Evolutionary conservation across 306 rosid genomes (phyloP), one percentile per base, ranked within the genome.

Genomic region (Sesbania bispinosa): DNA sequence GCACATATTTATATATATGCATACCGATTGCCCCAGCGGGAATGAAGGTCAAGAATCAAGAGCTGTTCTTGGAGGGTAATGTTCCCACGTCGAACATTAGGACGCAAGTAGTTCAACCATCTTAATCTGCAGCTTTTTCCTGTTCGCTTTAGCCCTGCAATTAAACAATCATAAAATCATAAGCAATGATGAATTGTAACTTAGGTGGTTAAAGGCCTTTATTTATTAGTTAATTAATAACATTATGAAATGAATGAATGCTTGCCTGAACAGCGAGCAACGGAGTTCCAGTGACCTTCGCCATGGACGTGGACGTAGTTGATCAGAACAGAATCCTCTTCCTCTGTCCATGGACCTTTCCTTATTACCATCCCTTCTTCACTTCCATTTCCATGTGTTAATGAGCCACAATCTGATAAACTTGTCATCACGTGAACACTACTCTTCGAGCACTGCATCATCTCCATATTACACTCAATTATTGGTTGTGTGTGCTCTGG

Each of bases 61-160:
- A 90, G 85, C 47, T 90, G 93, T 65, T 90, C 96, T 51, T 88
- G 85, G 36, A 88, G 91, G 21, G 81, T 86, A 65, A 88, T 79
- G 57, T 86, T 88, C 29, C 91, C 96, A 7, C 87, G 96, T 33
- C 86, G 69, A 45, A 90, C 86, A 62, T 80, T 79, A 0, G 96
- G 96, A 7, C 88, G 91, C 75, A 86, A 79, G 62, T 90, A 90
- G 67, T 90, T 90, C 51, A 88, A 35, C 96, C 96, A 90, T 75
- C 93, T 84, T 14, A 86, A 54, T 69, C 96, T 74, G 75, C 96
- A 90, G 77, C 96, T 90, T 81, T 90, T 90, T 0, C 96, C 96
- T 0, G 87, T 90, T 79, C 96, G 33, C 47, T 74, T 85, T 35
- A 90, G 63, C 52, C 93, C 96, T 88, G 77, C 0, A 30, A 8